phyloP scores from a whole-genome alignment of 495 filamentous ascomycete genomes.

The Penicillium fimorum region DNA sequence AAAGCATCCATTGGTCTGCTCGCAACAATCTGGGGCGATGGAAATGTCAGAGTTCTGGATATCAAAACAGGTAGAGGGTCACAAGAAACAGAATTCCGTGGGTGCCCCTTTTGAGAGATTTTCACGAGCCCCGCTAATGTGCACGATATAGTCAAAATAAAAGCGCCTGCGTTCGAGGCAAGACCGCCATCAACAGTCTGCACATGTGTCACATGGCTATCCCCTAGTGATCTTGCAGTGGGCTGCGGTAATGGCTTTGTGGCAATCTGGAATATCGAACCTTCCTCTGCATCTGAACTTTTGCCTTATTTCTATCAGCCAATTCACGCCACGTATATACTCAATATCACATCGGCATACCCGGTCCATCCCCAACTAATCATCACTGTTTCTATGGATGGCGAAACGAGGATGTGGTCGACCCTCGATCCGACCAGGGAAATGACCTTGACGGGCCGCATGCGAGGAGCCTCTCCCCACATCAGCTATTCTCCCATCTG shows the following conservation, averaged over 20 bases:
- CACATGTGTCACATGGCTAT: slow-evolving; percentile 63
- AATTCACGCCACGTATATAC: slow-evolving; percentile 61
- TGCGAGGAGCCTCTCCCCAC: slow-evolving; percentile 46
- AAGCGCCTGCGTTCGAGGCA: slow-evolving; percentile 54
- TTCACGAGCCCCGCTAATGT: slow-evolving; percentile 3
- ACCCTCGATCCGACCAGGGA: slow-evolving; percentile 51
- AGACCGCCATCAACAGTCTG: slow-evolving; percentile 50
- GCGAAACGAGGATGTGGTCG: slow-evolving; percentile 57
- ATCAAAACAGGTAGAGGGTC: slow-evolving; percentile 39
- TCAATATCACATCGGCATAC: slow-evolving; percentile 54
- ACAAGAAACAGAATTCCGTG: slow-evolving; percentile 40
- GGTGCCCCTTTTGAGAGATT: slow-evolving; percentile 11
- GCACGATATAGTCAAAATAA: slow-evolving; percentile 41
- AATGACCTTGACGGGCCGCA: slow-evolving; percentile 48
- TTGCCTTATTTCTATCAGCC: slow-evolving; percentile 54
- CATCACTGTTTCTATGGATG: slow-evolving; percentile 55
- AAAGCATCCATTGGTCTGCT: slow-evolving; percentile 54
- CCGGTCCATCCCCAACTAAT: slow-evolving; percentile 60
- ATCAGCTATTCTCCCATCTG: slow-evolving; percentile 58
- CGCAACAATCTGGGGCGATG: slow-evolving; percentile 62
- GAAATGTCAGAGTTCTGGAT: slow-evolving; percentile 58
- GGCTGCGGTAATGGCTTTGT: slow-evolving; percentile 63
- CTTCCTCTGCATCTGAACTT: slow-evolving; percentile 26
- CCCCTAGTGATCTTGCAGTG: slow-evolving; percentile 56
- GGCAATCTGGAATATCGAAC: slow-evolving; percentile 54